These are phyloP conservation scores for Pseudogymnoascus sp. DNA, from an alignment of 2,329 filamentous ascomycete genomes.

Conservation along the genomic window DNA sequence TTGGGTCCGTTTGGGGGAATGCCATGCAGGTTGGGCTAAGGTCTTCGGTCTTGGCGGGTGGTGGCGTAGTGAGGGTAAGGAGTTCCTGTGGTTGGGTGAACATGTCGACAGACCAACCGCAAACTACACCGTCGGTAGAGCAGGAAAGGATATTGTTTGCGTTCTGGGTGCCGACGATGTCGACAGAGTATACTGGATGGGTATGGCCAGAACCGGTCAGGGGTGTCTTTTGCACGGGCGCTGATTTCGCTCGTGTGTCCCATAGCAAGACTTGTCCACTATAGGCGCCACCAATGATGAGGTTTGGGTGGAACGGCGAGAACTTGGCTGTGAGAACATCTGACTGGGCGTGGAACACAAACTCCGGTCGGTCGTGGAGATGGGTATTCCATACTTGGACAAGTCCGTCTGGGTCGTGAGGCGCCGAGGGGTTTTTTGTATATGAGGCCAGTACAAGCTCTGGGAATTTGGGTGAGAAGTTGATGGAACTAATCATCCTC, in stretches of 20 bases:
- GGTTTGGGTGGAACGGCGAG: conserved; percentile 95
- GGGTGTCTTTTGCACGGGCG: conserved; percentile 91
- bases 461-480: conserved; percentile 92
- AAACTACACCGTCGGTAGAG: conserved; percentile 93
- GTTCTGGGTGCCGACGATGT: conserved; percentile 95
- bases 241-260: conserved; percentile 86
- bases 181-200: conserved; percentile 90
- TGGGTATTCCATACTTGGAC: conserved; percentile 97
- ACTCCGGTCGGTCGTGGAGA: conserved; percentile 88
- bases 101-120: conserved; percentile 97
- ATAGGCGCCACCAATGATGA: conserved; percentile 94
- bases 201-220: conserved; percentile 92
- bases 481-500: conserved; percentile 89
- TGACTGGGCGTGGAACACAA: conserved; percentile 91
- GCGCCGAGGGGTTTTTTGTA: conserved; percentile 92
- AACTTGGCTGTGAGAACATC: conserved; percentile 95
- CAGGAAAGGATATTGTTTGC: conserved; percentile 97
- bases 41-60: conserved; percentile 85
- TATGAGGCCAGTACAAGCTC: conserved; percentile 91
- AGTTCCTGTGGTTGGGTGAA: conserved; percentile 93
- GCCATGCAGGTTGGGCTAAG: conserved; percentile 90
- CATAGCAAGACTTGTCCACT: conserved; percentile 93
- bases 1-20: conserved; percentile 91
- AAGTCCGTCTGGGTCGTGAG: conserved; percentile 85
- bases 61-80: conserved; percentile 77